Evolutionary conservation across 2,329 filamentous ascomycete species (phyloP).

Genomic region (Thyridium curvatum): DNA sequence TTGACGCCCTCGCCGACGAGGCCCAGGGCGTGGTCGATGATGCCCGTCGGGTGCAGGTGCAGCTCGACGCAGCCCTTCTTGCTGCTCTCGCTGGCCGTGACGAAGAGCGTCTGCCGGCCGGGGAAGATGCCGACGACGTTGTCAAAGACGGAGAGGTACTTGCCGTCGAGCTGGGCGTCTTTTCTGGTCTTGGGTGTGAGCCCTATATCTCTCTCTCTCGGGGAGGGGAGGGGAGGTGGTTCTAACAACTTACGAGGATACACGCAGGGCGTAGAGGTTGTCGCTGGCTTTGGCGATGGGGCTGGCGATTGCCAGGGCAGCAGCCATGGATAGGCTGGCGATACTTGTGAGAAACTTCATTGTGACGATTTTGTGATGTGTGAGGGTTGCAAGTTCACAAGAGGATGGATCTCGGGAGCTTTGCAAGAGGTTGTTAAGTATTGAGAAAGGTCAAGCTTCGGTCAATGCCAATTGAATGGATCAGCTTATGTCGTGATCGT

Average conservation of each 20-base stretch:
- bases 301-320: background rate
- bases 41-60: slow-evolving; percentile 28
- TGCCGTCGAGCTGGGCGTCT: slow-evolving; percentile 17
- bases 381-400: too few species aligned
- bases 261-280: slow-evolving; percentile 12
- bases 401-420: too few species aligned
- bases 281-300: slow-evolving; percentile 2
- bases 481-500: too few species aligned
- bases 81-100: background rate
- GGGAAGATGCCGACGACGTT: slow-evolving; percentile 17
- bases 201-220: too few species aligned
- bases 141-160: slow-evolving; percentile 22
- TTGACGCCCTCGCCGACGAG: slow-evolving; percentile 26
- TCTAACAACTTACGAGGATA: slow-evolving; percentile 16
- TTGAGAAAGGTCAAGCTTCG: too few species aligned
- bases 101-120: slow-evolving; percentile 5
- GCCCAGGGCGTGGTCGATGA: slow-evolving; percentile 27
- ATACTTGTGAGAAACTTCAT: slow-evolving; percentile 14
- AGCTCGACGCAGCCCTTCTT: slow-evolving; percentile 23
- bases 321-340: slow-evolving; percentile 8
- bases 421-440: too few species aligned
- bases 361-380: slow-evolving; percentile 3
- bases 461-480: too few species aligned
- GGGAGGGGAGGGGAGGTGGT: background rate
- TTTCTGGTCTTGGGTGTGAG: too few species aligned